phyloP scores from a whole-genome alignment of 2,329 filamentous ascomycete species.

The Pseudocercospora macadamiae region DNA sequence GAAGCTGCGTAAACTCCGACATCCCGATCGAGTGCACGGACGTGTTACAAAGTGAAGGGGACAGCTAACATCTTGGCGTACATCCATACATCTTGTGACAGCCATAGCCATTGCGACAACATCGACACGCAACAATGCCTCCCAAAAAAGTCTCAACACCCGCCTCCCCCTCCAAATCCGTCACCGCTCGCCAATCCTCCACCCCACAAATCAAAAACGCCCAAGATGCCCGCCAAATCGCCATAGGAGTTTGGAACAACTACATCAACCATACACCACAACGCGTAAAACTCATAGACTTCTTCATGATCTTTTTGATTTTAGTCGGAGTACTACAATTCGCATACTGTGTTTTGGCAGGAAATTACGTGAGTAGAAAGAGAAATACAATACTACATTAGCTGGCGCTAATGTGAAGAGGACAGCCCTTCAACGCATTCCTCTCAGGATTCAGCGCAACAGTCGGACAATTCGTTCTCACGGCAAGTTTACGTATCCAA shows the following conservation, averaged over 20 bases:
- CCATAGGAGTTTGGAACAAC: slow-evolving; percentile 71
- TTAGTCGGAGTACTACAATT: slow-evolving; percentile 90
- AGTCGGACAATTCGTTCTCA: slow-evolving; percentile 96
- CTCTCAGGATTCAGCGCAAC: slow-evolving; percentile 91
- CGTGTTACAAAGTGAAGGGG: no score
- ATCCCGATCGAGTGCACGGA: no score
- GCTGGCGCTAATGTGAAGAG: no score
- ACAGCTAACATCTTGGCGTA: no score
- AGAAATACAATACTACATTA: no score
- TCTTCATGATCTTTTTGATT: slow-evolving; percentile 86
- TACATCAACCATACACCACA: slow-evolving; percentile 83
- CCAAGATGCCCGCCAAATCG: slow-evolving; percentile 59
- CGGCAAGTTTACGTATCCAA: slow-evolving; percentile 87
- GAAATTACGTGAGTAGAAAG: slow-evolving; percentile 79
- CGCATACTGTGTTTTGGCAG: slow-evolving; percentile 84
- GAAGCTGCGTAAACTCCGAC: not conserved
- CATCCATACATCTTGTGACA: no score
- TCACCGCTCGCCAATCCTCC: slow-evolving; percentile 32
- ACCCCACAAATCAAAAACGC: slow-evolving; percentile 25
- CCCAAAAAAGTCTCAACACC: slow-evolving; percentile 23
- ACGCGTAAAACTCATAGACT: slow-evolving; percentile 87
- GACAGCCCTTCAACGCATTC: slow-evolving; percentile 99
- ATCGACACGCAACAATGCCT: slow-evolving; percentile 5
- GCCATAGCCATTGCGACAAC: no score
- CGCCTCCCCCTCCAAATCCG: slow-evolving; percentile 21